Evolutionary conservation across 257 asterid species (phyloP), one percentile per base, ranked within the genome.

Genomic region (Penstemon eatonii): DNA sequence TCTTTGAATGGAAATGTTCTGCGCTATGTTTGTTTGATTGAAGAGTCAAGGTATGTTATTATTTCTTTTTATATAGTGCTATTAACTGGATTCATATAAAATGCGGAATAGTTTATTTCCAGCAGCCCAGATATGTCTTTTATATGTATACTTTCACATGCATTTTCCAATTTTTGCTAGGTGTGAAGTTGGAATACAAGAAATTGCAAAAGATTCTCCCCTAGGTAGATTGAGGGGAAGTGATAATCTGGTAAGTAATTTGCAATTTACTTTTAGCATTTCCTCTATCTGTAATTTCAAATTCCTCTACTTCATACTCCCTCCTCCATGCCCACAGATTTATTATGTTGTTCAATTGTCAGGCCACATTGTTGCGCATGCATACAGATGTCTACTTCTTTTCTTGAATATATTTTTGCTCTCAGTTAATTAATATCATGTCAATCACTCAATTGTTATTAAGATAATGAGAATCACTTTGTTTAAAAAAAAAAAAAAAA

Each of bases 171-270:
- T 75, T 45, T 69, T 66, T 70, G 59, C 71, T 69, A 92, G 99
- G 79, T 88, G 92, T 78, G 90, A 80, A 80, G 96, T 93, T 75
- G 97, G 99, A 73, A 73, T 87, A 74, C 96, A 83, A 78, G 97
- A 93, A 87, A 87, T 90, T 69, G 80, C 94, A 25, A 90, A 80
- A 71, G 89, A 93, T 77, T 86, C 97, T 19, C 74, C 99, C 52
- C 82, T 93, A 67, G 97, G 99, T 69, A 79, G 96, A 83, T 80
- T 88, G 71, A 73, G 76, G 75, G 97, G 99, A 67, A 93, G 99
- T 77, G 99, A 93, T 76, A 93, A 93, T 70, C 82, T 88, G 94
- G 98, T 93, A 79, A 79, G 85, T 42, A 60, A 19, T 65, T 60
- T 15, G 33, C 33, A 25, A 25, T 25, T 25, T 25, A 25, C 33